Evolutionary conservation across 2,329 filamentous ascomycete genomes (phyloP).

Genomic region (Fusarium sp.): DNA sequence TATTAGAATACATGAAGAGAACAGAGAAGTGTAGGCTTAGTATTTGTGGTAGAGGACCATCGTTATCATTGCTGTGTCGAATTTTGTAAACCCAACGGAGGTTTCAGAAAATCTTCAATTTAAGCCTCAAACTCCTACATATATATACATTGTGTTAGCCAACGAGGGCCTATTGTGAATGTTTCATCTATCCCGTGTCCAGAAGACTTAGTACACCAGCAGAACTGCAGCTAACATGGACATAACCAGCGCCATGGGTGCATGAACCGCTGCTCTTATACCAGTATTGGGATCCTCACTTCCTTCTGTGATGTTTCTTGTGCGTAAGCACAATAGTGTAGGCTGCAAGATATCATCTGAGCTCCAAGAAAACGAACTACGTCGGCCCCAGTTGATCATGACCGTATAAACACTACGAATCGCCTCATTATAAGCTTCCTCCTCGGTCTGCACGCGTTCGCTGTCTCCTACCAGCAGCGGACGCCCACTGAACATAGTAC

Average conservation of each 20-base stretch:
- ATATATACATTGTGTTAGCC: neutral
- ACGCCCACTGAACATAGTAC: constrained; percentile 2
- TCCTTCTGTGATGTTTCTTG: constrained; percentile 21
- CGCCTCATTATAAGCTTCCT: constrained; percentile 19
- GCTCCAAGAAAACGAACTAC: neutral
- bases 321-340: constrained; percentile 14
- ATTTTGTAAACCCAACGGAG: neutral
- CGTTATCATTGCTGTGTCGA: neutral
- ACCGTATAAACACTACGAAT: constrained; percentile 25
- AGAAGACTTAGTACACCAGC: neutral
- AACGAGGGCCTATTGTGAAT: neutral
- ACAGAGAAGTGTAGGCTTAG: neutral
- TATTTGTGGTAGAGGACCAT: neutral
- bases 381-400: constrained; percentile 22
- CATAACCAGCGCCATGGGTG: neutral
- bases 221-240: neutral
- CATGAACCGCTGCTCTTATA: constrained; percentile 1
- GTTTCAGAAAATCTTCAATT: neutral
- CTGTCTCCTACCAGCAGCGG: neutral
- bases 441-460: constrained; percentile 4
- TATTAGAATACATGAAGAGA: neutral
- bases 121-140: neutral
- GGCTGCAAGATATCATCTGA: constrained; percentile 9
- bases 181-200: neutral
- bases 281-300: constrained; percentile 16